These are phyloP conservation scores for Akanthomyces dipterigenus DNA, from an alignment of 2,329 filamentous ascomycete genomes.

Conservation along the genomic window DNA sequence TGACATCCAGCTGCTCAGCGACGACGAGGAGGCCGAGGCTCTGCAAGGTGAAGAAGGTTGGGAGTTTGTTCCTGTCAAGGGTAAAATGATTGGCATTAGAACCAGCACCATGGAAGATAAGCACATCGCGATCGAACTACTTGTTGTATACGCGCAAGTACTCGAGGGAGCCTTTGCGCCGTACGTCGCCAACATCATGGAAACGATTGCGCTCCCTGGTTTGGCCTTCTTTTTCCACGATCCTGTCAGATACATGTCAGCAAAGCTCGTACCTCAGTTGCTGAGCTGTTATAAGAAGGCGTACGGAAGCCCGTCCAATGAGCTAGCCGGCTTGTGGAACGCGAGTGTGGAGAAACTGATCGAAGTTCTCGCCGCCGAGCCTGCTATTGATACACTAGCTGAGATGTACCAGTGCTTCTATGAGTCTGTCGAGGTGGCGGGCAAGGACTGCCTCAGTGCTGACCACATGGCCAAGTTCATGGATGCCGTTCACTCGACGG, in stretches of 20 bases:
- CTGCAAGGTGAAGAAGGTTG: constrained; percentile 94
- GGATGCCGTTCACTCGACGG: constrained; percentile 72
- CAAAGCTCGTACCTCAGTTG: constrained; percentile 88
- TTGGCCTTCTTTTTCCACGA: constrained; percentile 99
- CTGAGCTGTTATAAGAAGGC: constrained; percentile 91
- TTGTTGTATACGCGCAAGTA: constrained; percentile 94
- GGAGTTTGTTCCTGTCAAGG: constrained; percentile 94
- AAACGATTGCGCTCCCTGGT: constrained; percentile 89
- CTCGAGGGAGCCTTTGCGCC: constrained; percentile 89
- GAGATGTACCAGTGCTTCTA: constrained; percentile 99
- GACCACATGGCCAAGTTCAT: constrained; percentile 85
- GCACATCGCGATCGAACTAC: constrained; percentile 97
- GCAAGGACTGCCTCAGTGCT: constrained; percentile 70
- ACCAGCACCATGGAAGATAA: constrained; percentile 97
- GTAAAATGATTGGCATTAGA: constrained; percentile 97
- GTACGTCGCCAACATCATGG: constrained; percentile 89
- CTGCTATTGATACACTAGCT: constrained; percentile 89
- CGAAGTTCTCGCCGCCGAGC: constrained; percentile 88
- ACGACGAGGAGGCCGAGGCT: constrained; percentile 87
- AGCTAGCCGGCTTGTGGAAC: constrained; percentile 77
- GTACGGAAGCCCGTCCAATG: constrained; percentile 71
- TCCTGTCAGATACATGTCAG: constrained; percentile 88
- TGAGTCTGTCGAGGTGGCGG: constrained; percentile 90
- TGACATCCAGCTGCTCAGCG: constrained; percentile 91
- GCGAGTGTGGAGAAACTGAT: constrained; percentile 84